phyloP scores from a whole-genome alignment of 106 monocot genomes.

The Dendrobium catenatum region DNA sequence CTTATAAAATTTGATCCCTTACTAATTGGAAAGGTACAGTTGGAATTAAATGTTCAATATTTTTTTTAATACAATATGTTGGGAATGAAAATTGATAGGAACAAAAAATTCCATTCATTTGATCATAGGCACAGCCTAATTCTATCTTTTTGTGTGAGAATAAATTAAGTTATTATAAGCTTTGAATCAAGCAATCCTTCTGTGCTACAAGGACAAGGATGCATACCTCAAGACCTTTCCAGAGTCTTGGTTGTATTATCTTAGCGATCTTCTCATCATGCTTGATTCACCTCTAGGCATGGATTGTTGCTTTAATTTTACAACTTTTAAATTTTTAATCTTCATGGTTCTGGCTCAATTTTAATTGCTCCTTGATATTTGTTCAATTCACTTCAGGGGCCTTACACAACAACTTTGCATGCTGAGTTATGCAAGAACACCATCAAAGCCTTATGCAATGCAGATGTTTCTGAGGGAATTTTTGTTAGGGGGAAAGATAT shows the following conservation, averaged over 20 bases:
- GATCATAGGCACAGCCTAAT: neutral
- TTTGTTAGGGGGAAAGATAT: conserved; percentile 69
- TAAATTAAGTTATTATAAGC: too few species aligned
- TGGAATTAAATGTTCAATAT: neutral
- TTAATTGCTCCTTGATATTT: too few species aligned
- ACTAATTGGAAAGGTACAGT: neutral
- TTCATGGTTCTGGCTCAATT: too few species aligned
- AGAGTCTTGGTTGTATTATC: too few species aligned
- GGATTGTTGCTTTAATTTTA: too few species aligned
- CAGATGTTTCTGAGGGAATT: conserved; percentile 72
- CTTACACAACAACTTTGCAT: conserved; percentile 60
- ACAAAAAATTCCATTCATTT: neutral
- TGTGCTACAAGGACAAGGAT: too few species aligned
- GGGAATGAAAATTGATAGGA: neutral
- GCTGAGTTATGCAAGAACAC: conserved; percentile 54
- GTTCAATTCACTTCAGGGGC: conserved; percentile 31
- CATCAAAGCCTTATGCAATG: conserved; percentile 86
- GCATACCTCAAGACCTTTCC: neutral
- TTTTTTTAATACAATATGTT: neutral
- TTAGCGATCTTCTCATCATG: too few species aligned
- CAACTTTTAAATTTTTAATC: too few species aligned
- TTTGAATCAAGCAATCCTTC: too few species aligned
- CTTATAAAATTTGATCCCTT: neutral
- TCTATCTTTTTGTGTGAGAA: too few species aligned
- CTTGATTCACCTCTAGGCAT: too few species aligned